Base-by-base conservation (phyloP, 129 eudicot species). In the Artemisia annua region DNA sequence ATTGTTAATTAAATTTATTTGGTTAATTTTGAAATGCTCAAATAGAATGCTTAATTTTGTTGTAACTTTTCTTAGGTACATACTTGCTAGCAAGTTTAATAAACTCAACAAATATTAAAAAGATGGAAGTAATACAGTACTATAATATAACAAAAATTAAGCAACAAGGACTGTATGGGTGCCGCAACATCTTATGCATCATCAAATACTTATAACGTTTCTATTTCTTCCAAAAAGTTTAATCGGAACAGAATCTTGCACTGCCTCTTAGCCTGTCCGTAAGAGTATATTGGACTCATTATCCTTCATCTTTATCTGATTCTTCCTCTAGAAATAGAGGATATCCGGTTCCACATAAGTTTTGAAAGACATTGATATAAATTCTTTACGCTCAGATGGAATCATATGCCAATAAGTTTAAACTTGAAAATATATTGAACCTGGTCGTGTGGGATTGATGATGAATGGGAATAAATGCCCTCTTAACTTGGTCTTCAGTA, bases 401-500 rank as follows among this genome's bases (percentile, higher is more conserved):
- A 30, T 63, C 49, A 13, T 26, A 15, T 63, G 12, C 67, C 9
- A 30, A 10, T 28, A 15, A 12, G 30, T 11, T 63, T 20, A 14
- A 63, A 14, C 32, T 39, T 14, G 11, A 20, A 66, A 66, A 46
- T 9, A 28, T 28, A 28, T 3, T 17, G 70, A 66, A 66, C 70
- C 70, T 66, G 17, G 70, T 66, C 70, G 22, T 66, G 70, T 66
- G 39, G 32, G 70, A 66, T 44, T 28, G 19, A n/a, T 63, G 69
- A 35, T 5, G 13, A 66, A 14, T 10, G 55, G 46, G 70, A 16
- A 66, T 43, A 66, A 7, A 46, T 15, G 14, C 8, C 30, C 12
- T 44, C 51, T 39, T 39, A 22, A 39, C 46, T n/a, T 53, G 58
- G 20, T 53, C 58, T n/a, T 53, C 17, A 19, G 13, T 8, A 28